phyloP scores from a whole-genome alignment of 2,329 filamentous ascomycete species.

The Claviceps africana region DNA sequence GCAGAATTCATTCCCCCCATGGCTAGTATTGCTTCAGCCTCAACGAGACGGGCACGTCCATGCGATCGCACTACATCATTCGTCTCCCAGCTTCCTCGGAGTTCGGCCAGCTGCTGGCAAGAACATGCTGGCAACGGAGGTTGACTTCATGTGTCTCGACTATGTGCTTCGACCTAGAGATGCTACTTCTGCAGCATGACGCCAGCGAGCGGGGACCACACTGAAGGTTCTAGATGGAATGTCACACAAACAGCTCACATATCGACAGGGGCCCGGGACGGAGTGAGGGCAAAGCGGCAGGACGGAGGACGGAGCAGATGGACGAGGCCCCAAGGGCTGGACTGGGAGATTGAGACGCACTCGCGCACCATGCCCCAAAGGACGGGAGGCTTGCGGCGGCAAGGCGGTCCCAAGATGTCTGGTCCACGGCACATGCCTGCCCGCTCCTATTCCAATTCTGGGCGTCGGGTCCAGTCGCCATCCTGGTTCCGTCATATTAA shows the following conservation, averaged over 20 bases:
- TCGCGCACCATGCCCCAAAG: not conserved
- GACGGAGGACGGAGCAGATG: not conserved
- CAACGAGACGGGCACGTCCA: not conserved
- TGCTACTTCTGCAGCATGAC: not conserved
- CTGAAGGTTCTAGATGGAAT: not conserved
- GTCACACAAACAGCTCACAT: not conserved
- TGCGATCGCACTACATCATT: not conserved
- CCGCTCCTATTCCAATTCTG: conserved; percentile 1
- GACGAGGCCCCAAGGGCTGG: not conserved
- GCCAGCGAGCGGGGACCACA: not conserved
- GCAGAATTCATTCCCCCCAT: not conserved
- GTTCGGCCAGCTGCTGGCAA: not conserved
- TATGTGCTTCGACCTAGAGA: not conserved
- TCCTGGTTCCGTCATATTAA: conserved; percentile 1
- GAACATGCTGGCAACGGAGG: not conserved
- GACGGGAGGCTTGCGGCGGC: not conserved
- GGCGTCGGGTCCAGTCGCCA: not conserved
- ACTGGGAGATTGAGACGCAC: not conserved
- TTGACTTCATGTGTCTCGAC: not conserved
- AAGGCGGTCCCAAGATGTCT: not conserved
- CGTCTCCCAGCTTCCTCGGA: not conserved
- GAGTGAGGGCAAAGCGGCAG: not conserved
- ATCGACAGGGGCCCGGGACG: not conserved
- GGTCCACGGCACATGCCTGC: not conserved
- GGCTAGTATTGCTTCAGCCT: not conserved